These are phyloP conservation scores for Phascolomyces articulosus DNA, from an alignment of 371 early-diverging fungal species.

Conservation along the genomic window DNA sequence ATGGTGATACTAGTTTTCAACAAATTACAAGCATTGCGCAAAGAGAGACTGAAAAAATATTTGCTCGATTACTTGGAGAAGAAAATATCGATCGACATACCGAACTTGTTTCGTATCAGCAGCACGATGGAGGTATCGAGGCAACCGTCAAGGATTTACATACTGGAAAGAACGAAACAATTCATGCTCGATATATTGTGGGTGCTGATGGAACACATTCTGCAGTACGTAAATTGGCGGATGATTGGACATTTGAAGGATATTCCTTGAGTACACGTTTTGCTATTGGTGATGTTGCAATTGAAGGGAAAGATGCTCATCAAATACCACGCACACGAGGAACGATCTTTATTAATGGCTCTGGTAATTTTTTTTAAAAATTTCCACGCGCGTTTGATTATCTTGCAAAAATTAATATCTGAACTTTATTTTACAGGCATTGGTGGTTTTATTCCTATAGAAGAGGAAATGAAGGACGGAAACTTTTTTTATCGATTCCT, in stretches of 20 bases:
- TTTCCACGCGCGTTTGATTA: no score
- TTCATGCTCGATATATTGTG: constrained; percentile 32
- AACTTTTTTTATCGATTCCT: no score
- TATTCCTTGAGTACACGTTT: constrained; percentile 26
- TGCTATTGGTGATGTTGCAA: constrained; percentile 30
- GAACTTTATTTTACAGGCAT: no score
- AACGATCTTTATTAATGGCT: background rate
- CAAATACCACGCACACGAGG: background rate
- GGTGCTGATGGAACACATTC: constrained; percentile 52
- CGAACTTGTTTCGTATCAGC: constrained; percentile 29
- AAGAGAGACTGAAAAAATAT: constrained; percentile 28
- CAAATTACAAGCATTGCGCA: constrained; percentile 20
- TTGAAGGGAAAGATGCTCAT: constrained; percentile 15
- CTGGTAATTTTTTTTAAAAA: background rate
- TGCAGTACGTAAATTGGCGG: constrained; percentile 19
- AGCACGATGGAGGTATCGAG: constrained; percentile 28
- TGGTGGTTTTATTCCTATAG: no score
- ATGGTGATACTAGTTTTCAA: no score
- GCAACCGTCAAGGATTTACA: constrained; percentile 7
- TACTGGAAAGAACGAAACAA: background rate
- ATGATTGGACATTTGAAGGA: constrained; percentile 41
- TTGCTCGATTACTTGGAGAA: constrained; percentile 13
- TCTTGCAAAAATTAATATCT: no score
- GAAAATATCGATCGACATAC: constrained; percentile 29
- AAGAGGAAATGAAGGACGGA: no score